Evolutionary conservation across 768 basidiomycete species (phyloP), one percentile per base, ranked within the genome.

Genomic region (Lentinula sp.): DNA sequence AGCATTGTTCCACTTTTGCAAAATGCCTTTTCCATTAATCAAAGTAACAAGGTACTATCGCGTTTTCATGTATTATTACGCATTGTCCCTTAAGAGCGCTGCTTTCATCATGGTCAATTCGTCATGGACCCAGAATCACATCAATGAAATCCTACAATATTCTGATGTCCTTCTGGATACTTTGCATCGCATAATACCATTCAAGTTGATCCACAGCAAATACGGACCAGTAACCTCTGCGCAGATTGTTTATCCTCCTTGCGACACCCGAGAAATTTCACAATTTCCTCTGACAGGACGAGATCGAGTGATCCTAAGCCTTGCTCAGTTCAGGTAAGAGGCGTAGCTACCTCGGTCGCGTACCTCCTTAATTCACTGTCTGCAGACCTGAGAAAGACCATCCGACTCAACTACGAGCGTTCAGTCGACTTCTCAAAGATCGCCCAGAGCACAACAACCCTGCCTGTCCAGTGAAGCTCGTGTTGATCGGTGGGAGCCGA

Each of bases 351-450:
- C 20, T 10, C n/a, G 41, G 2, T 28, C 35, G 28, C 16, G 20
- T 43, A 28, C 59, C 62, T 33, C 35, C 20, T 33, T 13, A 33
- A 10, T 50, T 50, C 10, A 28, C 48, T 52, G 45, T 51, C 41
- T 37, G 16, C 61, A 93, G 92, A 37, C 97, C 97, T 2, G 97
- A 99, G 75, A 99, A 99, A 71, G 91, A 97, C 67, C 95, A 98
- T 60, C 73, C 83, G 1, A 81, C 83, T 4, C 97, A 98, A 70
- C 72, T 98, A 10, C 76, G 73, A 13, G 85, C 94, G 0, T 85
- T 97, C 63, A 73, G 80, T 16, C 71, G 75, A 37, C 76, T 97
- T 8, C 73, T 93, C 23, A 69, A 76, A 52, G 64, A 65, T 0
- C 76, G 90, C 61, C 90, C 94, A 0, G 80, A 88, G 61, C 84